Conservation (phyloP, 1,284 basidiomycete genomes). For the Paramarasmius palmivorus region DNA sequence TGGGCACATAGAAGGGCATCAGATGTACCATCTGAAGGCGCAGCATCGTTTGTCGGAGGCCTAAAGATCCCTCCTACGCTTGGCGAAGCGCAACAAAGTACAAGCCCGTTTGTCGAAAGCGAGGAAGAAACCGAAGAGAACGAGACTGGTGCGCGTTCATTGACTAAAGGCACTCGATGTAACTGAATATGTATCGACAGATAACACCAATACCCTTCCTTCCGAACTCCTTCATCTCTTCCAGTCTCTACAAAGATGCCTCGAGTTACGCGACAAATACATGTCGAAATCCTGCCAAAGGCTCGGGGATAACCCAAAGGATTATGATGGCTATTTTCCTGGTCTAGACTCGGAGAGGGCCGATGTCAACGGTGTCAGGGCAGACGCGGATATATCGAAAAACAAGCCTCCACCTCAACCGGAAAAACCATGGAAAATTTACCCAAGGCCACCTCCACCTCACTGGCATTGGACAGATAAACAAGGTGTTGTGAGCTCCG, state of each 20-base stretch:
- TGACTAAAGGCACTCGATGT: background rate
- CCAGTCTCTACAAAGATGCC: conserved; percentile 73
- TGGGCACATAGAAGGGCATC: conserved; percentile 60
- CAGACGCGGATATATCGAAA: conserved; percentile 50
- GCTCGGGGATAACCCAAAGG: conserved; percentile 88
- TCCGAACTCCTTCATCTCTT: conserved; percentile 58
- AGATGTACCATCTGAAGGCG: conserved; percentile 45
- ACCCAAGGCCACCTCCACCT: conserved; percentile 87
- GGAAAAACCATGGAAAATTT: conserved; percentile 78
- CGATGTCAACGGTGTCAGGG: conserved; percentile 67
- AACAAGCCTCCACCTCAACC: conserved; percentile 30
- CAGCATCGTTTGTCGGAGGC: conserved; percentile 31
- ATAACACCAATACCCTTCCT: conserved; percentile 32
- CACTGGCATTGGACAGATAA: conserved; percentile 87
- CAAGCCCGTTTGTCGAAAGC: conserved; percentile 40
- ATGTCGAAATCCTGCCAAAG: conserved; percentile 82
- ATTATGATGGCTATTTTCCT: conserved; percentile 78
- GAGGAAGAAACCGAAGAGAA: conserved; percentile 24
- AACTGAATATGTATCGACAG: conserved; percentile 17
- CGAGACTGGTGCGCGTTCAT: background rate
- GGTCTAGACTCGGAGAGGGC: conserved; percentile 59
- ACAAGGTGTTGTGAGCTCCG: conserved; percentile 48
- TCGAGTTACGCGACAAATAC: conserved; percentile 92
- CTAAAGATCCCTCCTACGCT: conserved; percentile 21
- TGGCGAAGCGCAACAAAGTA: conserved; percentile 20